Evolutionary conservation across 2,329 filamentous ascomycete species (phyloP).

Genomic region (Colletotrichum plurivorum): DNA sequence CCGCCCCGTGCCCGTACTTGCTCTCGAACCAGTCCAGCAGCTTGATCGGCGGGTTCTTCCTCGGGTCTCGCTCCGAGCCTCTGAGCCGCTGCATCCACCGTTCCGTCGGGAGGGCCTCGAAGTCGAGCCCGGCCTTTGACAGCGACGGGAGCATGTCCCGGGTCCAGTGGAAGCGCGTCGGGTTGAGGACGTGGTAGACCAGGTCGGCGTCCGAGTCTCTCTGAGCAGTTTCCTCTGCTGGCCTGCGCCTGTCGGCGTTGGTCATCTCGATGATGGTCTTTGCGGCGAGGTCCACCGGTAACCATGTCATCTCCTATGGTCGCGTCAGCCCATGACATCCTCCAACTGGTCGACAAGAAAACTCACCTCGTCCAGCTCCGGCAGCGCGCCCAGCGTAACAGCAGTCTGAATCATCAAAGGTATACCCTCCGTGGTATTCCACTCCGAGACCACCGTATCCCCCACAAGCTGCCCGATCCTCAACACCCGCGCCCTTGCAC

Average conservation of each 20-base stretch:
- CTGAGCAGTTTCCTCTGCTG: slow-evolving; percentile 37
- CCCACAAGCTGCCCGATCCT: slow-evolving; percentile 63
- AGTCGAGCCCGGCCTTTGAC: slow-evolving; percentile 56
- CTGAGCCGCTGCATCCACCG: slow-evolving; percentile 41
- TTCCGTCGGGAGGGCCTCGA: slow-evolving; percentile 52
- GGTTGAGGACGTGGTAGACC: slow-evolving; percentile 68
- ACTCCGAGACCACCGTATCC: slow-evolving; percentile 53
- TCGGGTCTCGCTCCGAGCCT: slow-evolving; percentile 58
- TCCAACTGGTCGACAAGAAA: neutral
- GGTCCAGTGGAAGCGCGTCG: slow-evolving; percentile 62
- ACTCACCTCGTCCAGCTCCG: slow-evolving; percentile 54
- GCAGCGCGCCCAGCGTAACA: slow-evolving; percentile 59
- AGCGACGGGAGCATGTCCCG: slow-evolving; percentile 65
- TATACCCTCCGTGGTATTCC: slow-evolving; percentile 64
- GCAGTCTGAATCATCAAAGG: slow-evolving; percentile 64
- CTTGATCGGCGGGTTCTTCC: slow-evolving; percentile 69
- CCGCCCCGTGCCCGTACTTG: slow-evolving; percentile 22
- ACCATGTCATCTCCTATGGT: slow-evolving; percentile 45
- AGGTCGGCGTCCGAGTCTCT: slow-evolving; percentile 41
- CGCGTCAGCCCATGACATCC: neutral
- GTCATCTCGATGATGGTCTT: slow-evolving; percentile 47
- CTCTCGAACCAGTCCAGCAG: slow-evolving; percentile 64
- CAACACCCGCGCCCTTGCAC: slow-evolving; percentile 44
- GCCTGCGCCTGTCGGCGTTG: slow-evolving; percentile 41
- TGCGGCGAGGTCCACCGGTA: slow-evolving; percentile 54